Evolutionary conservation across 306 rosid genomes (phyloP), one percentile per base, ranked within the genome.

Genomic region (Leucaena leucocephala): DNA sequence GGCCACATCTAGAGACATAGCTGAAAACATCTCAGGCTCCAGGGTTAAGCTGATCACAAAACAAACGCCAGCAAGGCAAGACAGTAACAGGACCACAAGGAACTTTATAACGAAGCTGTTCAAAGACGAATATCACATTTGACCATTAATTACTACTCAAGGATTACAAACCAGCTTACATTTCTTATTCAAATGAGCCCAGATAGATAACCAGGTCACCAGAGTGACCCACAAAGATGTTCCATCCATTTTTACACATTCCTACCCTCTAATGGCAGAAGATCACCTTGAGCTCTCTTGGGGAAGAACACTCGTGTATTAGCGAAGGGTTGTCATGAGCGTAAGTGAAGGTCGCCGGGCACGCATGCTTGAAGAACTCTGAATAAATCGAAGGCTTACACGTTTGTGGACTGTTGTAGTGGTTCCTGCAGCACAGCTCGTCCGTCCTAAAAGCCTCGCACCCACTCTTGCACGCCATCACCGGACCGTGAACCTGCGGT

Each of bases 201-300:
- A 35, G 44, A 39, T 14, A 16, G 27, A 27, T 27, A 61, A 27
- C 3, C 4, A 44, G 72, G 80, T 81, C 85, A 77, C 80, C 40
- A 17, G 50, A 67, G 33, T 81, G 69, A 84, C 78, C 58, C 76
- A 45, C 27, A 14, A 71, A 35, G 17, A 4, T 5, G 21, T 63
- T 52, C 7, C 17, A 6, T 4, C 8, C 8, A 5, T n/a, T n/a
- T n/a, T 14, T n/a, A 1, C 17, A 14, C 33, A 2, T n/a, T 6
- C n/a, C 34, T 34, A 3, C 6, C n/a, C 2, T 9, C 80, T 73
- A 93, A 52, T 91, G 99, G 78, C 99, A 95, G 77, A 95, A 95
- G 68, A 95, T 95, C 74, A 95, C 88, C 89, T 95, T 93, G 16
- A 95, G 92, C 87, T 95, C 99, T 2, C 89, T 91, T 1, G 98